Base-by-base conservation (phyloP, 2,329 filamentous ascomycete species). In the Knoxdaviesia capensis region DNA sequence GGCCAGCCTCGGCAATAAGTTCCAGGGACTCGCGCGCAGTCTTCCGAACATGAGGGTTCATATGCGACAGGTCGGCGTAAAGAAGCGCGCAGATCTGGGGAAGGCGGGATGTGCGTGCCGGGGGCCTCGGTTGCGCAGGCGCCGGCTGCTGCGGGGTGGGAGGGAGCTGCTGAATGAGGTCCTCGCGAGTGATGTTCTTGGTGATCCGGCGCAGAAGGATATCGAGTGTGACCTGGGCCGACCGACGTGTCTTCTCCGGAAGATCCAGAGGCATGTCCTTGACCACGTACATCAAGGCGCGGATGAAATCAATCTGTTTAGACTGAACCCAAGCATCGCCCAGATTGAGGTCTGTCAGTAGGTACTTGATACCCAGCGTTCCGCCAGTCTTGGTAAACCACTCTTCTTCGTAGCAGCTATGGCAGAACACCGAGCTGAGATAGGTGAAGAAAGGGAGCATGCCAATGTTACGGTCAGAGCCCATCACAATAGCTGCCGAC, bases 311-410 rank as follows among this genome's bases (percentile, higher is more conserved):
- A 42, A 80, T 73, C 54, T 94, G 86, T 50, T 85, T 81, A 8
- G 78, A 72, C 20, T 74, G 68, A 33, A 98, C 67, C 85, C 90
- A 99, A 1, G 65, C 56, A 52, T 92, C 82, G 36, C 85, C 85
- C 39, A 98, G 68, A 42, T 88, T 77, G 43, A 96, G 65, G 50
- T 88, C 80, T 2, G 83, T 88, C 32, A 88, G 77, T 44, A 98
- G 64, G 44, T 92, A 78, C 52, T 83, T 80, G 52, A 99, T 94
- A 43, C 92, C 92, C 20, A 88, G 63, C 42, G 82, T 87, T 35
- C 90, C 90, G 40, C 88, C 90, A 34, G 86, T 82, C 60, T 99
- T 98, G 41, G 87, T 87, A 54, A 94, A 98, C 90, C 92, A 99
- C 52, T 98, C 90, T 56, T 98, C 88, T 52, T 90, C 86, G 52